Evolutionary conservation across 1,284 basidiomycete species (phyloP).

Genomic region (Pholiota adiposa): DNA sequence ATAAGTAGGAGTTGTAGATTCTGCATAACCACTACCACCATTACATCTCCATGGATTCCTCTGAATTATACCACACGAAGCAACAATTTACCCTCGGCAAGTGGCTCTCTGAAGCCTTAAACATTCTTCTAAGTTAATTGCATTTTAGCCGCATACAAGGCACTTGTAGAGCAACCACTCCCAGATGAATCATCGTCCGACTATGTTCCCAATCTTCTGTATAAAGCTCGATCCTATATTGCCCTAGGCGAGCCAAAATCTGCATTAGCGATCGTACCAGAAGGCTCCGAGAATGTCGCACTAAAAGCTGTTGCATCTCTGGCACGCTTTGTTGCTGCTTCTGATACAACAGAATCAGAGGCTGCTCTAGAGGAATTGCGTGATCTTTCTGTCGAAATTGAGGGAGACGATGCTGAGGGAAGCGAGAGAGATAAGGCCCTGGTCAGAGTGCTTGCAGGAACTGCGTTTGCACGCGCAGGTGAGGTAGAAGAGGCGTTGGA

Average conservation of each 20-base stretch:
- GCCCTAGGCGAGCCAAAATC: conserved; percentile 69
- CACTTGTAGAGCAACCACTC: conserved; percentile 53
- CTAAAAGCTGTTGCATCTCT: conserved; percentile 76
- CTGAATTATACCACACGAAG: conserved; percentile 82
- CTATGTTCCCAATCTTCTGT: conserved; percentile 69
- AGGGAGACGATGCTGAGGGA: conserved; percentile 73
- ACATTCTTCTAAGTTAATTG: background rate
- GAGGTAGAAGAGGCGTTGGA: conserved; percentile 93
- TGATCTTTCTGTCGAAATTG: conserved; percentile 85
- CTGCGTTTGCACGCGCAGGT: conserved; percentile 81
- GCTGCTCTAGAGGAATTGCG: conserved; percentile 79
- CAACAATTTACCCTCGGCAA: conserved; percentile 84
- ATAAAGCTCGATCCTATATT: conserved; percentile 84
- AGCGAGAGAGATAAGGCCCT: conserved; percentile 67
- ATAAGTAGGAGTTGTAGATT: background rate
- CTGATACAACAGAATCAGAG: conserved; percentile 54
- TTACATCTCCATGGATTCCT: conserved; percentile 66
- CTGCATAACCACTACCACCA: background rate
- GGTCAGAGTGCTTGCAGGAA: conserved; percentile 81
- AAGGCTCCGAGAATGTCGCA: conserved; percentile 65
- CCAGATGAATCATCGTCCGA: conserved; percentile 69
- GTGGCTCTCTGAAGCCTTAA: conserved; percentile 2
- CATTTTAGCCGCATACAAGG: conserved; percentile 65
- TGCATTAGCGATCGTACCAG: conserved; percentile 58
- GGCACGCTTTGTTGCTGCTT: conserved; percentile 63